phyloP scores from a whole-genome alignment of 805 yeast genomes.

The Yarrowia hollandica region DNA sequence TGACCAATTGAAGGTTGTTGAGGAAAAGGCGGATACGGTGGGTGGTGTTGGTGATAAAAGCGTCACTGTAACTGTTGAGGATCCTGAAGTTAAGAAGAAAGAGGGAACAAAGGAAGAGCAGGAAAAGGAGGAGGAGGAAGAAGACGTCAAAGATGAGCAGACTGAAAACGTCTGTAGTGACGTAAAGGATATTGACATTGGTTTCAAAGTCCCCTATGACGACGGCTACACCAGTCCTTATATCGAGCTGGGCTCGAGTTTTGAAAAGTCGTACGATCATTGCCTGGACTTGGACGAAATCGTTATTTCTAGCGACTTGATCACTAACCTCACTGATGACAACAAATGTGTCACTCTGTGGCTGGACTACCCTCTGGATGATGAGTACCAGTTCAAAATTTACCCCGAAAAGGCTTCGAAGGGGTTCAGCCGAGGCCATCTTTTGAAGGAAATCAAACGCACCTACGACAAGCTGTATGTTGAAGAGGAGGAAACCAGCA shows the following conservation, averaged over 20 bases:
- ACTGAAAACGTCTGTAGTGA: background rate
- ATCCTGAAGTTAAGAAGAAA: background rate
- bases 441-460: background rate
- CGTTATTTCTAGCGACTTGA: background rate
- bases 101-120: background rate
- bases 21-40: background rate
- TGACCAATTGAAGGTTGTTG: background rate
- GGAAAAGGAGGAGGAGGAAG: background rate
- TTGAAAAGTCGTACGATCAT: background rate
- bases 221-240: slow-evolving; percentile 9
- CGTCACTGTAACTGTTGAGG: background rate
- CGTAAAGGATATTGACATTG: background rate
- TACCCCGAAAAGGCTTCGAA: slow-evolving; percentile 12
- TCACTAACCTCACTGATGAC: background rate
- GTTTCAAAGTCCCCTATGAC: background rate
- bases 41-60: too few species aligned
- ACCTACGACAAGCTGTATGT: slow-evolving; percentile 12
- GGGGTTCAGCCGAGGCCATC: slow-evolving; percentile 8
- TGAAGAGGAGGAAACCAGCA: slow-evolving; percentile 13
- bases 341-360: background rate
- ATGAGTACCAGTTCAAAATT: slow-evolving; percentile 15
- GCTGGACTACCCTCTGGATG: slow-evolving; percentile 25
- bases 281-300: slow-evolving; percentile 6
- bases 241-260: background rate
- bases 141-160: background rate